phyloP scores from a whole-genome alignment of 2,329 filamentous ascomycete species.

The Pseudocercospora eumusae region DNA sequence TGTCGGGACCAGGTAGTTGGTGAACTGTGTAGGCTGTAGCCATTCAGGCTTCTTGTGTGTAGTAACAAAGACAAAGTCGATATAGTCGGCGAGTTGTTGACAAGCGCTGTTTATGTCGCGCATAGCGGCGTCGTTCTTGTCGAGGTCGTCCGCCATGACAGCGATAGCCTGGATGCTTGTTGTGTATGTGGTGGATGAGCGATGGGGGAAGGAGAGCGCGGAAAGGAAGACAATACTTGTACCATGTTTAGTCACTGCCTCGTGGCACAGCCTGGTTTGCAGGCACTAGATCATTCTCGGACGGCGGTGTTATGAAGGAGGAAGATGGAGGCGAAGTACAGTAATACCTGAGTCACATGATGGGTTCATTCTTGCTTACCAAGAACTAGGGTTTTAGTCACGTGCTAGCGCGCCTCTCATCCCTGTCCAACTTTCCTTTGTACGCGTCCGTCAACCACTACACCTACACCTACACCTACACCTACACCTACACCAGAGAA shows the following conservation, averaged over 20 bases:
- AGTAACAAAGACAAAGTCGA: neutral
- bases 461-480: no score
- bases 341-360: neutral
- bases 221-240: neutral
- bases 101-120: neutral
- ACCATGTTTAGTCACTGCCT: neutral
- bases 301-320: neutral
- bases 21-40: neutral
- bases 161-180: neutral
- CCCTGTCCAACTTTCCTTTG: neutral
- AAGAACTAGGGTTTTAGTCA: neutral
- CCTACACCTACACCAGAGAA: no score
- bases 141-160: neutral
- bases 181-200: neutral
- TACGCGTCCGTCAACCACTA: neutral
- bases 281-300: neutral
- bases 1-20: slow-evolving; percentile 7
- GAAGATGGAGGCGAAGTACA: neutral
- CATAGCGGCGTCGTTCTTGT: neutral
- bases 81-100: neutral
- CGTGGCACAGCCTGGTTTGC: neutral
- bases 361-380: no score
- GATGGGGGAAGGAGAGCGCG: neutral
- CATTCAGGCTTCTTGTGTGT: neutral
- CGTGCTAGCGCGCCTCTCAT: neutral